Evolutionary conservation across 2,329 filamentous ascomycete genomes (phyloP).

Genomic region (Teratosphaeria destructans): DNA sequence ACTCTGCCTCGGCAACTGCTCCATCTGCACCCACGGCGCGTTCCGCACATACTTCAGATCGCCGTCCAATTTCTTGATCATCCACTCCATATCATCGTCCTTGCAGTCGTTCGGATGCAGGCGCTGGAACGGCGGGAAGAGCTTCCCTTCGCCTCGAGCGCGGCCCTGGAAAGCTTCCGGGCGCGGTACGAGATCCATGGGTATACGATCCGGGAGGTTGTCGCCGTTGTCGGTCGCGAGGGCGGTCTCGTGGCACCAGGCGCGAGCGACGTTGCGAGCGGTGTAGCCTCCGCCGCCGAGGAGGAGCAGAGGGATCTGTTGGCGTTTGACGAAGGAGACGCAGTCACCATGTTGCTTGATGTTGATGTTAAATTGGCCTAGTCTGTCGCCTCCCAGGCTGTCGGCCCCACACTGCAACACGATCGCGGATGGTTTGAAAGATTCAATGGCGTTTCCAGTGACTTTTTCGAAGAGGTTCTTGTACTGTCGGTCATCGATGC

Average conservation of each 20-base stretch:
- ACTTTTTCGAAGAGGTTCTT: conserved; percentile 72
- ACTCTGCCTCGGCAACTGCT: conserved; percentile 57
- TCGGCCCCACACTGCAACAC: conserved; percentile 94
- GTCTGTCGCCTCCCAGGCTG: conserved; percentile 81
- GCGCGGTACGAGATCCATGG: conserved; percentile 65
- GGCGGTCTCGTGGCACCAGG: conserved; percentile 93
- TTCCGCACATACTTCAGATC: conserved; percentile 77
- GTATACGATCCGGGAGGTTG: conserved; percentile 62
- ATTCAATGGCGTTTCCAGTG: conserved; percentile 65
- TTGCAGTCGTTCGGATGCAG: conserved; percentile 60
- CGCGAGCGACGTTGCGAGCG: conserved; percentile 86
- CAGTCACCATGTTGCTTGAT: conserved; percentile 90
- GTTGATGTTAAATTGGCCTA: conserved; percentile 94
- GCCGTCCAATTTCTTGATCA: conserved; percentile 69
- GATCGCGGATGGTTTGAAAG: conserved; percentile 81
- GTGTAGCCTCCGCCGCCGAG: conserved; percentile 96
- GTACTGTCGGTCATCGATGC: conserved; percentile 67
- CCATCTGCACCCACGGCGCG: conserved; percentile 79
- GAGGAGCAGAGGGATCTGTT: conserved; percentile 71
- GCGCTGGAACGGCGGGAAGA: conserved; percentile 72
- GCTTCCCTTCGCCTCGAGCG: conserved; percentile 56
- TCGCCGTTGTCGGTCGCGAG: conserved; percentile 70
- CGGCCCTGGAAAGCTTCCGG: conserved; percentile 73
- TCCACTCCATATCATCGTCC: conserved; percentile 64
- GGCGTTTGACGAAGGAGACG: conserved; percentile 75